Evolutionary conservation across 1,284 basidiomycete species (phyloP).

Genomic region (Sparassis latifolia): DNA sequence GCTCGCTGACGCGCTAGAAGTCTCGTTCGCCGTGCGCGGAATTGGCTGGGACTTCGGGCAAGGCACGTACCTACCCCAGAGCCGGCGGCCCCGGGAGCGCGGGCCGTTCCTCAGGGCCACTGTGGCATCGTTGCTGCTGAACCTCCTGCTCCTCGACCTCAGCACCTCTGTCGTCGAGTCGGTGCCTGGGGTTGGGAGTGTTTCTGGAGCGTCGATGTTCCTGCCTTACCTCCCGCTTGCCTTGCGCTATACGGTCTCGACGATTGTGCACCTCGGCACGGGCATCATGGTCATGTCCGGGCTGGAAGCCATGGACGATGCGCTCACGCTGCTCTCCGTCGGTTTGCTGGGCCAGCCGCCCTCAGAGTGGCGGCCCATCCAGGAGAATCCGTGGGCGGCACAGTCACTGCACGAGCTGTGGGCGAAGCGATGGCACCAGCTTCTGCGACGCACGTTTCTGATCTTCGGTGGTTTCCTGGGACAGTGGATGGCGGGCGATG

Average conservation of each 20-base stretch:
- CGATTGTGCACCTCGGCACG: constrained; percentile 48
- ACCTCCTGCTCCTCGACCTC: constrained; percentile 51
- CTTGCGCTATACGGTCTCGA: constrained; percentile 50
- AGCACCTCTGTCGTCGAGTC: constrained; percentile 54
- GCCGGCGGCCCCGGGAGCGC: constrained; percentile 42
- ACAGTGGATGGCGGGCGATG: constrained; percentile 42
- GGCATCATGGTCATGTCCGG: constrained; percentile 47
- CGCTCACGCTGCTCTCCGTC: constrained; percentile 58
- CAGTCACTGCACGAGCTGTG: constrained; percentile 66
- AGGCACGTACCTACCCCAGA: constrained; percentile 46
- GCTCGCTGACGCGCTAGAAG: constrained; percentile 47
- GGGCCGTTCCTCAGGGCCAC: constrained; percentile 48
- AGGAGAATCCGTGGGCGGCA: constrained; percentile 57
- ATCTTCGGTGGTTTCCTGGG: constrained; percentile 63
- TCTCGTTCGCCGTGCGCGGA: constrained; percentile 52
- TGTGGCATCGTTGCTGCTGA: constrained; percentile 38
- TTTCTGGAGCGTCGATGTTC: constrained; percentile 59
- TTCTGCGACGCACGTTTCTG: constrained; percentile 62
- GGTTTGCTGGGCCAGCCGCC: constrained; percentile 44
- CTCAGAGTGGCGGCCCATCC: constrained; percentile 62
- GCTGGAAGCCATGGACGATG: constrained; percentile 40
- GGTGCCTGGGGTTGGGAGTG: constrained; percentile 53
- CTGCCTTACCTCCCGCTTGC: constrained; percentile 39
- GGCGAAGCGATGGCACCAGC: constrained; percentile 71
- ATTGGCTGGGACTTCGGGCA: constrained; percentile 59